Conservation (phyloP, 73 alveolate genomes). For the Tetrahymena elliotti region DNA sequence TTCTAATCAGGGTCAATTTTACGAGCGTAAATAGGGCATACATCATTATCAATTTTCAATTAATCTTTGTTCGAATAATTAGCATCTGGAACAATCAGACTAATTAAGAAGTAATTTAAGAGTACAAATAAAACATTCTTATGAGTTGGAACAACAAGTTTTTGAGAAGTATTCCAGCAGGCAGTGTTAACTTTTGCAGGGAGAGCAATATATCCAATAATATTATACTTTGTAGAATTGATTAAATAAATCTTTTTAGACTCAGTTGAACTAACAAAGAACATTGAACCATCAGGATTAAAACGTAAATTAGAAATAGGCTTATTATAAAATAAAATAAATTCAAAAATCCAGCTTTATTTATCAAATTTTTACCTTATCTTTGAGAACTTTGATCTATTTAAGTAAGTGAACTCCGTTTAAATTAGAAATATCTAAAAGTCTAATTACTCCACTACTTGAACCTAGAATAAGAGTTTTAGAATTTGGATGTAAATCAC, state of each 20-base stretch:
- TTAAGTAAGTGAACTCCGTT: not conserved
- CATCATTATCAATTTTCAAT: not conserved
- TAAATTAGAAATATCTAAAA: not conserved
- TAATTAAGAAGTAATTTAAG: not conserved
- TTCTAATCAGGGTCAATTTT: not conserved
- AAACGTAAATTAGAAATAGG: not conserved
- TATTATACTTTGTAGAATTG: not conserved
- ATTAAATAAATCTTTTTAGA: not conserved
- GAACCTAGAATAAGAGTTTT: slow-evolving; percentile 1
- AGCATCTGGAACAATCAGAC: not conserved
- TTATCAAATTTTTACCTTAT: not conserved
- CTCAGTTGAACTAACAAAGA: not conserved
- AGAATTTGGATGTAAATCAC: slow-evolving; percentile 29
- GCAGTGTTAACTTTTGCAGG: not conserved
- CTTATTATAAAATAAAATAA: not conserved
- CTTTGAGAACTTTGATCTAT: not conserved
- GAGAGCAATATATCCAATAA: not conserved
- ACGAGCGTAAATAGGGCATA: not conserved
- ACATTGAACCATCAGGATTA: not conserved
- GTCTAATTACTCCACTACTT: slow-evolving; percentile 5
- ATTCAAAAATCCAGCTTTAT: not conserved
- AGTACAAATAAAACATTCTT: not conserved
- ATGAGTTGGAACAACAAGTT: not conserved
- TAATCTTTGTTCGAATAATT: not conserved
- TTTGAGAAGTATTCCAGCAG: not conserved